A percentile compares a stretch with the other conserved stretches of the same genome.
phyloP scores from a whole-genome alignment of 163 green algal genomes.

The Scenedesmus sp. region DNA sequence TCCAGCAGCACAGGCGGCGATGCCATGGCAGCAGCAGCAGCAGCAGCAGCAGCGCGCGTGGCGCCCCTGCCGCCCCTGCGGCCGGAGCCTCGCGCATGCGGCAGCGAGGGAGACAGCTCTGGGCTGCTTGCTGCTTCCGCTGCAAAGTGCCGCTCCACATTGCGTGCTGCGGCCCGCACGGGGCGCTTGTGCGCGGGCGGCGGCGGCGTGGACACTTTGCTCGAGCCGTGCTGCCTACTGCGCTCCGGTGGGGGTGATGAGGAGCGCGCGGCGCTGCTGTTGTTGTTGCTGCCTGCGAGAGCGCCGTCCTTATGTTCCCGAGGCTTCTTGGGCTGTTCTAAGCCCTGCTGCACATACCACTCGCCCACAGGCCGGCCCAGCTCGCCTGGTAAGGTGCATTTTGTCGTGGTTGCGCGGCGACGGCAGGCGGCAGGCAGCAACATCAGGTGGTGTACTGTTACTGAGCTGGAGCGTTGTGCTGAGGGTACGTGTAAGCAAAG shows the following conservation, averaged over 20 bases:
- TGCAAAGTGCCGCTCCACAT: background rate
- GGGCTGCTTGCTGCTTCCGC: constrained; percentile 38
- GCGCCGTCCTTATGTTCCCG: background rate
- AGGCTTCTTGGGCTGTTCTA: constrained; percentile 45
- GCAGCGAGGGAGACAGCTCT: constrained; percentile 14
- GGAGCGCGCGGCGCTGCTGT: background rate
- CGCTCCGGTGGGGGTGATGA: background rate
- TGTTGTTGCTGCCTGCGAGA: background rate
- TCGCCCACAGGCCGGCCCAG: constrained; percentile 37
- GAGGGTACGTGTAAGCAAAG: too few relatives aligned
- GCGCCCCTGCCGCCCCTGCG: background rate
- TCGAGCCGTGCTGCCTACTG: background rate
- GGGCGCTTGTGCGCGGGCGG: background rate
- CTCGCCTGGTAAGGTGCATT: constrained; percentile 1
- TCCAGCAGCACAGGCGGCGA: background rate
- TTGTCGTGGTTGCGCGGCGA: background rate
- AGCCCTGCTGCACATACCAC: constrained; percentile 44
- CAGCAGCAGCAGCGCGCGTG: background rate
- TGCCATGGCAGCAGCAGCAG: background rate
- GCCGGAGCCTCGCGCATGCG: background rate
- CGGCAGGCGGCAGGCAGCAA: background rate
- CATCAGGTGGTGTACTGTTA: background rate
- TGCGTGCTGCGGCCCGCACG: background rate
- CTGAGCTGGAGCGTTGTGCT: too few relatives aligned
- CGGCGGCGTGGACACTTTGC: background rate